These are phyloP conservation scores for Schizosaccharomyces versatilis DNA, from an alignment of 1,139 yeast genomes.

Conservation along the genomic window DNA sequence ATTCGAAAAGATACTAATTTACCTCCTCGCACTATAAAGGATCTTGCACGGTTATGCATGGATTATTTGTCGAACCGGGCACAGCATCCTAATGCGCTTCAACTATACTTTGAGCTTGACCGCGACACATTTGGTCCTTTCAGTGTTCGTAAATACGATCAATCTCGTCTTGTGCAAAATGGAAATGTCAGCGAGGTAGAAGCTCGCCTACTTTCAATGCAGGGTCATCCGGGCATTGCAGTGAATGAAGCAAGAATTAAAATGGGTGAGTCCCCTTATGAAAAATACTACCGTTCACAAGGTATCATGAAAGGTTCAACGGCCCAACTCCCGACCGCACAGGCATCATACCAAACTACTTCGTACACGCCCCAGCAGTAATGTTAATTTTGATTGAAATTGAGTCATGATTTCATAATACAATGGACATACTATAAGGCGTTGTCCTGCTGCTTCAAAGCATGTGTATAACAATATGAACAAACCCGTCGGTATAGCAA, in stretches of 20 bases:
- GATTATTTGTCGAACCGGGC: slow-evolving; percentile 16
- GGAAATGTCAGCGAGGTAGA: slow-evolving; percentile 8
- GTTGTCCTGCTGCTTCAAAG: neutral
- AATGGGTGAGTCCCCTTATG: slow-evolving; percentile 6
- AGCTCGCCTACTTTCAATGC: slow-evolving; percentile 14
- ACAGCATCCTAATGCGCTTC: slow-evolving; percentile 13
- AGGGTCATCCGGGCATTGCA: slow-evolving; percentile 20
- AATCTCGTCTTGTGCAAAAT: slow-evolving; percentile 7
- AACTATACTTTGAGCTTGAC: slow-evolving; percentile 19
- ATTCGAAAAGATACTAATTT: slow-evolving; percentile 15
- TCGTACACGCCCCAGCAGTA: no score
- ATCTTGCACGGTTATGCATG: slow-evolving; percentile 17
- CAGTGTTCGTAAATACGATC: slow-evolving; percentile 13
- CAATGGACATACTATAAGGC: neutral
- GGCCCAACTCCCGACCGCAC: no score
- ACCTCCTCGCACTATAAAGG: slow-evolving; percentile 17
- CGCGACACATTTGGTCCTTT: slow-evolving; percentile 20
- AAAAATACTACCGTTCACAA: slow-evolving; percentile 5
- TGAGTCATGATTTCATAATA: neutral
- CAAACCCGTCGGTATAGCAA: neutral
- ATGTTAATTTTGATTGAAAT: neutral
- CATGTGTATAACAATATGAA: neutral
- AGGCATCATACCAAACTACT: no score
- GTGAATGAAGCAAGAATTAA: slow-evolving; percentile 13
- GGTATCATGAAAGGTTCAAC: slow-evolving; percentile 1